phyloP scores from a whole-genome alignment of 2,329 filamentous ascomycete species.

The Ophioceras dolichostomum region DNA sequence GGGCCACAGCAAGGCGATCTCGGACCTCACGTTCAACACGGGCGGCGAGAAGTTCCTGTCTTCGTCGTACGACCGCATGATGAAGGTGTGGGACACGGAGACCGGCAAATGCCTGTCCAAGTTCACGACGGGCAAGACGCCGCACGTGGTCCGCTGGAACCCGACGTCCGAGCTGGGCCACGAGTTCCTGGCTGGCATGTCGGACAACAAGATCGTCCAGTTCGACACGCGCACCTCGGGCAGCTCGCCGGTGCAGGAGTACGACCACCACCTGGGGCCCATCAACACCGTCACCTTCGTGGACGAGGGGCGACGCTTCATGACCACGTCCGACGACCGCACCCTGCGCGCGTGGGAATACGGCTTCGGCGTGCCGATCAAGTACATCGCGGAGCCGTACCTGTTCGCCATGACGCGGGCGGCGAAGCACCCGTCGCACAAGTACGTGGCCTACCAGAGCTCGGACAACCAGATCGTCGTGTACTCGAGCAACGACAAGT shows the following conservation, averaged over 20 bases:
- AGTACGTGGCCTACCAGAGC: constrained; percentile 88
- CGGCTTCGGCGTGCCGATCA: constrained; percentile 95
- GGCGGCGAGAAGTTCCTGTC: constrained; percentile 79
- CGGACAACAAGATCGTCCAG: constrained; percentile 97
- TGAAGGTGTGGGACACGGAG: constrained; percentile 98
- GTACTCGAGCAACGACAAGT: constrained; percentile 88
- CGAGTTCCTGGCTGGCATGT: constrained; percentile 94
- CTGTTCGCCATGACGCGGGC: constrained; percentile 94
- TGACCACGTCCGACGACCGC: constrained; percentile 96
- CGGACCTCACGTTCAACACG: constrained; percentile 78
- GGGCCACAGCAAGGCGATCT: constrained; percentile 81
- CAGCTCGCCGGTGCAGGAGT: constrained; percentile 82
- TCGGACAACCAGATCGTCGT: constrained; percentile 96
- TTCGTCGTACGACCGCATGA: constrained; percentile 85
- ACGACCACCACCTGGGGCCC: constrained; percentile 94
- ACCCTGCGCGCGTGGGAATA: constrained; percentile 96
- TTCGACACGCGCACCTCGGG: constrained; percentile 68
- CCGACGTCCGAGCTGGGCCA: constrained; percentile 63
- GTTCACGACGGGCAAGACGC: constrained; percentile 89
- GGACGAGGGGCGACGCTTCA: constrained; percentile 77
- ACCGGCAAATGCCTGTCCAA: constrained; percentile 78
- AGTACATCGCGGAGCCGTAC: constrained; percentile 93
- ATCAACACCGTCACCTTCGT: constrained; percentile 97
- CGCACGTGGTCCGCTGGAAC: constrained; percentile 91
- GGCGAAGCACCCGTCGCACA: constrained; percentile 73